Evolutionary conservation across 192 early-diverging fungal species (phyloP).

Genomic region (Linderina pennispora): DNA sequence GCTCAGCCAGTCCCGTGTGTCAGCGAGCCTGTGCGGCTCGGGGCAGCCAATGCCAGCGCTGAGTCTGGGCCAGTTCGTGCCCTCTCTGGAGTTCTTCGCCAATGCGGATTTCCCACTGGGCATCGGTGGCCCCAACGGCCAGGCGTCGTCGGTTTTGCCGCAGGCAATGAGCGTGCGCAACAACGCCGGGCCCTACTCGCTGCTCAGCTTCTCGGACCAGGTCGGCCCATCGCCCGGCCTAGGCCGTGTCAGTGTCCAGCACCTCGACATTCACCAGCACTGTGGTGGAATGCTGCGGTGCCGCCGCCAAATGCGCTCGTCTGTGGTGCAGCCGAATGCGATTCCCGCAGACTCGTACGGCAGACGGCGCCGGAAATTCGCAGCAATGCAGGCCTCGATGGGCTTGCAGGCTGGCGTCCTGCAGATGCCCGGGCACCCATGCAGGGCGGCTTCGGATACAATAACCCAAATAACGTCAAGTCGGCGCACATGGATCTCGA

Average conservation of each 20-base stretch:
- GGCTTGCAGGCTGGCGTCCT: too few species aligned
- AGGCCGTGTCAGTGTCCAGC: neutral
- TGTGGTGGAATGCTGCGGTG: too few species aligned
- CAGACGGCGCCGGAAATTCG: too few species aligned
- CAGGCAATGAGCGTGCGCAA: slow-evolving; percentile 4
- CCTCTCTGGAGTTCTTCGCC: slow-evolving; percentile 43
- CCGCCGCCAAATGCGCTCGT: too few species aligned
- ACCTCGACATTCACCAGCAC: neutral
- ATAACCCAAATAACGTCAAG: neutral
- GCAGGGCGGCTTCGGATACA: slow-evolving; percentile 2
- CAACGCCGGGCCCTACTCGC: neutral
- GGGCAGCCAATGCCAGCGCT: neutral
- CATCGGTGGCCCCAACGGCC: slow-evolving; percentile 37
- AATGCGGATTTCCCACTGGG: slow-evolving; percentile 42
- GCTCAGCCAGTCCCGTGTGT: neutral
- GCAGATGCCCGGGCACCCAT: too few species aligned
- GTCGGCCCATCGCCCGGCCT: neutral
- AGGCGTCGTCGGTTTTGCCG: slow-evolving; percentile 22
- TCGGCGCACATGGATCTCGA: slow-evolving; percentile 12
- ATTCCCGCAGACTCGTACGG: slow-evolving; percentile 2
- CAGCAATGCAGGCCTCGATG: too few species aligned
- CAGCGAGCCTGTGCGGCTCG: neutral
- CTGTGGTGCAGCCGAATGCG: too few species aligned
- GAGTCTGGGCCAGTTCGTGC: slow-evolving; percentile 36
- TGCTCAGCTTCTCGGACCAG: neutral